These are phyloP conservation scores for Wallacemonas collosoma DNA, from an alignment of 208 protist species.

Conservation along the genomic window DNA sequence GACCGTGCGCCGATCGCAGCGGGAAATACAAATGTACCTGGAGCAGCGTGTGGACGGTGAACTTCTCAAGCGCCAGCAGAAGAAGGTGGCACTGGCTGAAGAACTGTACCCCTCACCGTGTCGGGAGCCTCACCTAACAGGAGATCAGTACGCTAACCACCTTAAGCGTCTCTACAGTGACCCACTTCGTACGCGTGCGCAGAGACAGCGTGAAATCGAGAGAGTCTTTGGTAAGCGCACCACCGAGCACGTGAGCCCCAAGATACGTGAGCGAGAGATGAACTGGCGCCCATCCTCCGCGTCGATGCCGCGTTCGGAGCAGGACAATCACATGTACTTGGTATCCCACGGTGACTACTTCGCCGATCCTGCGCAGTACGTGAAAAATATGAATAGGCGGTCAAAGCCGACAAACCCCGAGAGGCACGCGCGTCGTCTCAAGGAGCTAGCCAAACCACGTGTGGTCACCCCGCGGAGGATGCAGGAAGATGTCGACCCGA, in stretches of 20 bases:
- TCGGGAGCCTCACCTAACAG: constrained; percentile 27
- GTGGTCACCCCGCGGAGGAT: constrained; percentile 42
- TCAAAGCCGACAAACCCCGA: constrained; percentile 23
- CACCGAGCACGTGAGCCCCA: not conserved
- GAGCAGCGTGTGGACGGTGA: constrained; percentile 63
- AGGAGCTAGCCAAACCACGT: constrained; percentile 48
- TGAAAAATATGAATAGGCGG: constrained; percentile 28
- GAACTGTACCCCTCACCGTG: constrained; percentile 52
- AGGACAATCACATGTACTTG: constrained; percentile 56
- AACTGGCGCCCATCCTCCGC: constrained; percentile 65
- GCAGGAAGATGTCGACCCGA: constrained; percentile 30
- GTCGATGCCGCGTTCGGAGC: constrained; percentile 31
- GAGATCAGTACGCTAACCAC: constrained; percentile 44
- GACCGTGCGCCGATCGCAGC: constrained; percentile 45
- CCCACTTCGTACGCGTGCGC: constrained; percentile 39
- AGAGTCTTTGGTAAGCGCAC: constrained; percentile 33
- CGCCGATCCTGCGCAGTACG: constrained; percentile 33
- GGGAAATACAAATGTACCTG: constrained; percentile 70
- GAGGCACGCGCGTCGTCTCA: constrained; percentile 38
- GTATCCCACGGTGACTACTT: constrained; percentile 62
- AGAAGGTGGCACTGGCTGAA: constrained; percentile 51
- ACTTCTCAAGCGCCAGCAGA: constrained; percentile 71
- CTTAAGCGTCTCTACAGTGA: constrained; percentile 73
- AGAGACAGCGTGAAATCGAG: constrained; percentile 40
- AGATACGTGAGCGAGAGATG: constrained; percentile 34